Conservation (phyloP, 2,329 filamentous ascomycete genomes). For the Didymella exigua region DNA sequence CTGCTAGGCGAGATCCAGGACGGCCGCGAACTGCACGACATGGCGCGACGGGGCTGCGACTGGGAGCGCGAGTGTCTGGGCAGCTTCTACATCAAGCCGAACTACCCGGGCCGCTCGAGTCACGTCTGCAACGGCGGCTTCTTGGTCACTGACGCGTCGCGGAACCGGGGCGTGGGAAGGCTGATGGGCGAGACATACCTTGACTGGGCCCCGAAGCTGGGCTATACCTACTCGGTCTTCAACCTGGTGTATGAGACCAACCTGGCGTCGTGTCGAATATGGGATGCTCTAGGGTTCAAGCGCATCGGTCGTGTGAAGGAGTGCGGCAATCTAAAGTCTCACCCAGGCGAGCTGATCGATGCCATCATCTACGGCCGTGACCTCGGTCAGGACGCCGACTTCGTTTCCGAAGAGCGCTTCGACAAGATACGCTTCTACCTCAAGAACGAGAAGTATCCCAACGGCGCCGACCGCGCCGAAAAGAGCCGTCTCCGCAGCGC, state of each 20-base stretch:
- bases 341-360: constrained; percentile 54
- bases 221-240: constrained; percentile 91
- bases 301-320: constrained; percentile 78
- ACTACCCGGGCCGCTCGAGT: constrained; percentile 88
- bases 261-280: constrained; percentile 85
- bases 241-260: constrained; percentile 95
- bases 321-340: constrained; percentile 57
- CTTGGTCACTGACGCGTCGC: constrained; percentile 54
- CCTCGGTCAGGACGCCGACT: constrained; percentile 71
- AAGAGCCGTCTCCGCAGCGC: constrained; percentile 93
- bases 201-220: constrained; percentile 62
- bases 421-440: constrained; percentile 99
- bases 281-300: constrained; percentile 92
- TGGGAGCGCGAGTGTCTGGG: constrained; percentile 84
- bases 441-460: constrained; percentile 90
- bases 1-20: constrained; percentile 71
- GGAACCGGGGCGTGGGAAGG: constrained; percentile 57
- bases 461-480: constrained; percentile 90
- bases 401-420: constrained; percentile 93
- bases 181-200: constrained; percentile 60
- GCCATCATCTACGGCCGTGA: constrained; percentile 67
- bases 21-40: constrained; percentile 58
- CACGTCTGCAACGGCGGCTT: constrained; percentile 77
- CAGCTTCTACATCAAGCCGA: constrained; percentile 93
- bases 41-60: constrained; percentile 59